These are phyloP conservation scores for Agastache rugosa DNA, from an alignment of 257 asterid species.

Conservation along the genomic window DNA sequence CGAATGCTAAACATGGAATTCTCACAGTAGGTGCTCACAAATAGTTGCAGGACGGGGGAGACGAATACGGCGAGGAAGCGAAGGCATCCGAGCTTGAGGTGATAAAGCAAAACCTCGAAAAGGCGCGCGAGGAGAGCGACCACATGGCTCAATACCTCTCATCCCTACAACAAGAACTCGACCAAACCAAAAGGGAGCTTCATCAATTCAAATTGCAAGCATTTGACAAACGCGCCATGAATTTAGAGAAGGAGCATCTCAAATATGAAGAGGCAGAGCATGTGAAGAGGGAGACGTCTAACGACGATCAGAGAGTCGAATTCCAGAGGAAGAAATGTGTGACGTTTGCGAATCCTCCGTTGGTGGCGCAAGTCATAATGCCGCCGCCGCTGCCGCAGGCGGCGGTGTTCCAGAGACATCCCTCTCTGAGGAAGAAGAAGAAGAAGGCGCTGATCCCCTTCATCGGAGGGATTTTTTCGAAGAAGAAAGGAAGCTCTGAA, in stretches of 20 bases:
- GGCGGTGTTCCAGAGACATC: slow-evolving; percentile 60
- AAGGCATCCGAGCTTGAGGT: slow-evolving; percentile 57
- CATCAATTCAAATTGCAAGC: slow-evolving; percentile 42
- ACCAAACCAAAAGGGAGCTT: slow-evolving; percentile 68
- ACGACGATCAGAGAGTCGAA: slow-evolving; percentile 29
- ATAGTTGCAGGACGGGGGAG: slow-evolving; percentile 57
- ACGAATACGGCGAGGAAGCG: slow-evolving; percentile 28
- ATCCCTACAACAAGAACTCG: slow-evolving; percentile 69
- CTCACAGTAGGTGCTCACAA: no score
- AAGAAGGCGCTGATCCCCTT: slow-evolving; percentile 59
- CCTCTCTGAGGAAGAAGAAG: slow-evolving; percentile 69
- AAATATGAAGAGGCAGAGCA: slow-evolving; percentile 47
- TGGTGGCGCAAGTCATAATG: slow-evolving; percentile 41
- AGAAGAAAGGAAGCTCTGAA: slow-evolving; percentile 47
- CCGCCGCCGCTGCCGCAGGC: slow-evolving; percentile 38
- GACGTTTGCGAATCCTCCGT: slow-evolving; percentile 59
- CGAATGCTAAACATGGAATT: no score
- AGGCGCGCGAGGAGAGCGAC: slow-evolving; percentile 63
- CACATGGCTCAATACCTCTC: slow-evolving; percentile 66
- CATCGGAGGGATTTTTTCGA: slow-evolving; percentile 52
- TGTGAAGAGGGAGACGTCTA: slow-evolving; percentile 26
- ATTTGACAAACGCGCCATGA: not conserved
- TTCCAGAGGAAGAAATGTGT: slow-evolving; percentile 73
- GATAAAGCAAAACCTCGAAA: slow-evolving; percentile 71
- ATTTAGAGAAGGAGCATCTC: slow-evolving; percentile 52